Conservation (phyloP, 2,329 filamentous ascomycete genomes). For the Diplodia corticola region DNA sequence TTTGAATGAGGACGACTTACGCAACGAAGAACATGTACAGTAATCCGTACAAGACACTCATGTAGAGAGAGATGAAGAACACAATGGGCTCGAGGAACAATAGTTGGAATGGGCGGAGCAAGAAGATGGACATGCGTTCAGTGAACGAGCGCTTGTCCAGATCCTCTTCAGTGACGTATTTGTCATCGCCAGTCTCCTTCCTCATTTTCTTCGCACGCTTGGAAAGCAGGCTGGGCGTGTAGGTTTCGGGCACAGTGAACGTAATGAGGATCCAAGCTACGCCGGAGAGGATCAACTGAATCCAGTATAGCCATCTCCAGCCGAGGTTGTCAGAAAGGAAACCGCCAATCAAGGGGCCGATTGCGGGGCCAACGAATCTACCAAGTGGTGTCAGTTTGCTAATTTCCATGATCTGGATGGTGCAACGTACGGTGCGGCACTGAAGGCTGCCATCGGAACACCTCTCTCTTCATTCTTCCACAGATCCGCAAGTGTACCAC, state of each 20-base stretch:
- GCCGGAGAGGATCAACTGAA: conserved; percentile 74
- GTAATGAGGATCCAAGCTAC: conserved; percentile 73
- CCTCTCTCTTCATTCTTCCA: conserved; percentile 82
- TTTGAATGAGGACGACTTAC: neutral
- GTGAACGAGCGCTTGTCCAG: conserved; percentile 69
- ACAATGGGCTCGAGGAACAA: conserved; percentile 84
- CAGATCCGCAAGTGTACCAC: conserved; percentile 79
- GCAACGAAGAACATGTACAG: conserved; percentile 78
- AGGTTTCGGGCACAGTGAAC: conserved; percentile 89
- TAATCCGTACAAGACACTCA: conserved; percentile 76
- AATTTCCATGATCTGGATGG: neutral
- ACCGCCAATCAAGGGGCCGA: conserved; percentile 66
- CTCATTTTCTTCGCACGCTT: conserved; percentile 70
- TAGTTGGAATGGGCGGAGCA: conserved; percentile 81
- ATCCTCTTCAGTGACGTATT: conserved; percentile 77
- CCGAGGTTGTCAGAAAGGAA: conserved; percentile 69
- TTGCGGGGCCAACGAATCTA: conserved; percentile 72
- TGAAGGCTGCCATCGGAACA: conserved; percentile 84
- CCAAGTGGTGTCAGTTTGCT: neutral
- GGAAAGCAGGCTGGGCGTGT: conserved; percentile 75
- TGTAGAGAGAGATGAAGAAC: conserved; percentile 79
- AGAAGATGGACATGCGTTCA: conserved; percentile 71
- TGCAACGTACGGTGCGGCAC: conserved; percentile 64
- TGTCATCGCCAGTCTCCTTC: conserved; percentile 64
- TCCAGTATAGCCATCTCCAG: conserved; percentile 87